Evolutionary conservation across 345 rosid genomes (phyloP).

Genomic region (Syzygium oleosum): DNA sequence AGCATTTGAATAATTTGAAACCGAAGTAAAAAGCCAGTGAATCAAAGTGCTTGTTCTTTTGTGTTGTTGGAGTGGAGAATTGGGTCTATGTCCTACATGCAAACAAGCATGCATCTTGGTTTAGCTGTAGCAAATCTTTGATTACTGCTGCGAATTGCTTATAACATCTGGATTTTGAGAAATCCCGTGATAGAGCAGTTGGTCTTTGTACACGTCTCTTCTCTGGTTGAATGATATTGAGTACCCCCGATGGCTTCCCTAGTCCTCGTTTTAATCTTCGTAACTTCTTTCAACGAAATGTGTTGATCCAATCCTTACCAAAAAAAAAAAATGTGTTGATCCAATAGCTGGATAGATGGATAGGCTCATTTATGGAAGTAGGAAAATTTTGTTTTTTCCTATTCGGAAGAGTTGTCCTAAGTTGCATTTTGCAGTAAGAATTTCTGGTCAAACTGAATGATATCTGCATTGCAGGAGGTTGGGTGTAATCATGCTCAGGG

Average conservation of each 20-base stretch:
- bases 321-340: not conserved
- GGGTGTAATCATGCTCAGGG: constrained; percentile 89
- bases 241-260: not conserved
- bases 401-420: not conserved
- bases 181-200: not conserved
- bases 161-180: not conserved
- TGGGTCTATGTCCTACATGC: not conserved
- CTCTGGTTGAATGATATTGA: not conserved
- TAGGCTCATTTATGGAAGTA: not conserved
- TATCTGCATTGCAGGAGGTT: constrained; percentile 54
- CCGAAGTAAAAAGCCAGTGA: not conserved
- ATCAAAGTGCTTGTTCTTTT: not conserved
- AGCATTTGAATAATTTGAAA: not conserved
- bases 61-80: not conserved
- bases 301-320: not conserved
- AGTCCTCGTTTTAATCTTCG: not conserved
- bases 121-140: not conserved
- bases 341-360: not conserved
- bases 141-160: not conserved
- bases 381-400: not conserved
- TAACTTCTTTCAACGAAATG: not conserved
- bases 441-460: not conserved
- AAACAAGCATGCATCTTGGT: not conserved
- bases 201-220: not conserved
- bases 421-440: not conserved